Evolutionary conservation across 169 alveolate genomes (phyloP).

Genomic region (Eimeria maxima): DNA sequence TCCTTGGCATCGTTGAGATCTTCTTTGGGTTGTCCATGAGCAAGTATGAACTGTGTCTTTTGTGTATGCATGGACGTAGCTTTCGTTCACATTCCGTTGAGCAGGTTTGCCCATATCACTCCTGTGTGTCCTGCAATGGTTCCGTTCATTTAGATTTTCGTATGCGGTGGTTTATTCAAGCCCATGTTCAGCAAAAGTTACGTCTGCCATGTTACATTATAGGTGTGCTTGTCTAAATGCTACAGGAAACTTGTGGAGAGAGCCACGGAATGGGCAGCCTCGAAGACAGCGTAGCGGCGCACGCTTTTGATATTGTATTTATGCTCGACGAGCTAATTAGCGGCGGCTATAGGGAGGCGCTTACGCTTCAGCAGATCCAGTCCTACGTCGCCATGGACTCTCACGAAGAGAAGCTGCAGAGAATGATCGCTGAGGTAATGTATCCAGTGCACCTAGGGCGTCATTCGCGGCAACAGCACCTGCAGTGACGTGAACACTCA

Average conservation of each 20-base stretch:
- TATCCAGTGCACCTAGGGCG: background rate
- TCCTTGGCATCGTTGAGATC: background rate
- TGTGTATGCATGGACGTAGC: background rate
- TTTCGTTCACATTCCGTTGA: background rate
- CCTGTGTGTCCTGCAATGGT: background rate
- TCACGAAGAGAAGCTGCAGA: slow-evolving; percentile 91
- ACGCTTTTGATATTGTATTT: slow-evolving; percentile 92
- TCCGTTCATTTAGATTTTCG: background rate
- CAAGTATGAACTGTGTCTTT: background rate
- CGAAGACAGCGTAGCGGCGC: slow-evolving; percentile 90
- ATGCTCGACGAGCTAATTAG: slow-evolving; percentile 94
- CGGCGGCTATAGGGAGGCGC: slow-evolving; percentile 92
- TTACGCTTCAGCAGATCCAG: slow-evolving; percentile 93
- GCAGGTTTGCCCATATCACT: background rate
- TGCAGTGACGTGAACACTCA: background rate
- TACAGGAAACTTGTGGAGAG: slow-evolving; percentile 86
- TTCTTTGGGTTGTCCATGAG: background rate
- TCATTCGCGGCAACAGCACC: background rate
- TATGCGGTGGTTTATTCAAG: background rate
- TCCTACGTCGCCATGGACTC: slow-evolving; percentile 95
- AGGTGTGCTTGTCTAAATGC: background rate
- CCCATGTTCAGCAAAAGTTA: background rate
- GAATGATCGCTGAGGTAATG: slow-evolving; percentile 74
- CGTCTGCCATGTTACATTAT: background rate
- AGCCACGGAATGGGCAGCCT: slow-evolving; percentile 84